A percentile compares a stretch with the other conserved stretches of the same genome.
Evolutionary conservation across 2,329 filamentous ascomycete genomes (phyloP).

Genomic region (Aspergillus transmontanensis): DNA sequence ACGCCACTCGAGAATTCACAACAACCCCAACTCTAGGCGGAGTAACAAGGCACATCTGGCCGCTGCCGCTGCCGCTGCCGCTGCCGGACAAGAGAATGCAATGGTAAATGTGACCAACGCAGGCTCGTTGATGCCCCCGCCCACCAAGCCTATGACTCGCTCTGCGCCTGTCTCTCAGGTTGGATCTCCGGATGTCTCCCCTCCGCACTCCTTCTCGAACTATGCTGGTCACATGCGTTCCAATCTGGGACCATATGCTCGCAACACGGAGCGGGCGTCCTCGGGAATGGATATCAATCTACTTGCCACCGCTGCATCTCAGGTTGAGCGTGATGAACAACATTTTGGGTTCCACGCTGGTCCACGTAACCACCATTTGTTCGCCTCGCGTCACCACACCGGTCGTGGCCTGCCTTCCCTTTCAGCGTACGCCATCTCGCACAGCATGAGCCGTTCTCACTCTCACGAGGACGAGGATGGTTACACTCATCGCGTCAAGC

Average conservation of each 20-base stretch:
- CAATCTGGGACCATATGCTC: slow-evolving; percentile 60
- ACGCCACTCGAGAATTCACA: slow-evolving; percentile 96
- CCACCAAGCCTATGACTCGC: slow-evolving; percentile 77
- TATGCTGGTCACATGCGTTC: slow-evolving; percentile 61
- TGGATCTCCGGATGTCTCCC: slow-evolving; percentile 92
- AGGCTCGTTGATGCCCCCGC: slow-evolving; percentile 75
- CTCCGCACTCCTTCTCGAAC: slow-evolving; percentile 79
- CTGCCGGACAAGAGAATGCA: slow-evolving; percentile 54
- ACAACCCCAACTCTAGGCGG: slow-evolving; percentile 93
- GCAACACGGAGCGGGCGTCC: slow-evolving; percentile 50
- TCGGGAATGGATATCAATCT: slow-evolving; percentile 65
- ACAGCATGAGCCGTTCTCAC: slow-evolving; percentile 90
- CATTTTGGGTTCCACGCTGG: slow-evolving; percentile 46
- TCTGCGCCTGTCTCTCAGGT: slow-evolving; percentile 86
- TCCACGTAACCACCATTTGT: slow-evolving; percentile 51
- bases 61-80: slow-evolving; percentile 58
- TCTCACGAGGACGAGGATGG: slow-evolving; percentile 76
- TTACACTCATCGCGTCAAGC: slow-evolving; percentile 75
- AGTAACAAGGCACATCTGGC: slow-evolving; percentile 78
- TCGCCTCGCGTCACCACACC: slow-evolving; percentile 48
- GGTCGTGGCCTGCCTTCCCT: slow-evolving; percentile 70
- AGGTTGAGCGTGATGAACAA: slow-evolving; percentile 65
- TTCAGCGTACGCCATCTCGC: slow-evolving; percentile 70
- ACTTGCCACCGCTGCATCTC: slow-evolving; percentile 68
- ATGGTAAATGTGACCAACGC: slow-evolving; percentile 39